Evolutionary conservation across 1,284 basidiomycete genomes (phyloP), one percentile per base, ranked within the genome.

Genomic region (Naganishia sp.): DNA sequence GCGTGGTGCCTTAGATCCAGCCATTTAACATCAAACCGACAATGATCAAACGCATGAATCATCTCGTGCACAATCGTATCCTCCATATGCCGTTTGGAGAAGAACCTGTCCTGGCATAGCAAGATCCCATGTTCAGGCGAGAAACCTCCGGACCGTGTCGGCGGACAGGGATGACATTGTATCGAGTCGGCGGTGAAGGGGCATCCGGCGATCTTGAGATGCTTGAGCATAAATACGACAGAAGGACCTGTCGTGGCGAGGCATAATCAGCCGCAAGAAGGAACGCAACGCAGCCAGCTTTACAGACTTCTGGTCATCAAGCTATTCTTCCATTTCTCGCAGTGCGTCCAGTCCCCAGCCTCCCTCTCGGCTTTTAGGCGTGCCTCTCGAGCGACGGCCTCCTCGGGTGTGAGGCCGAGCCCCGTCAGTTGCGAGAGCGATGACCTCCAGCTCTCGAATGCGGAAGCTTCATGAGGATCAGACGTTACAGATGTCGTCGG

Each of bases 31-130:
- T 93, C 88, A 82, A 98, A 98, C 76, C 88, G 87, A 77, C 90
- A 91, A 71, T 96, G 90, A 76, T 98, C 95, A 76, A 90, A 98
- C 84, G 94, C 88, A 78, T 98, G 95, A n/a, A 98, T 82, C 66
- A 98, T 86, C 75, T 99, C 95, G 74, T 99, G 95, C 18, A 91
- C 85, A 39, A 98, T 81, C 17, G 94, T 96, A 75, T 93, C 87
- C 78, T 98, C 92, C 86, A 95, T 88, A 73, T 97, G 92, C 50
- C 84, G 84, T 76, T 92, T 89, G 78, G 84, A 87, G 76, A 87
- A 85, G 72, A 92, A 89, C 55, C 87, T 84, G 51, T 92, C 90
- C 70, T 92, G 87, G 76, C 94, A 96, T 6, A 97, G 82, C 4
- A 91, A 77, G 32, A 95, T 85, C 1, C 92, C 92, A 17, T 85